phyloP scores from a whole-genome alignment of 495 filamentous ascomycete species.

The Penicillium paxilli region DNA sequence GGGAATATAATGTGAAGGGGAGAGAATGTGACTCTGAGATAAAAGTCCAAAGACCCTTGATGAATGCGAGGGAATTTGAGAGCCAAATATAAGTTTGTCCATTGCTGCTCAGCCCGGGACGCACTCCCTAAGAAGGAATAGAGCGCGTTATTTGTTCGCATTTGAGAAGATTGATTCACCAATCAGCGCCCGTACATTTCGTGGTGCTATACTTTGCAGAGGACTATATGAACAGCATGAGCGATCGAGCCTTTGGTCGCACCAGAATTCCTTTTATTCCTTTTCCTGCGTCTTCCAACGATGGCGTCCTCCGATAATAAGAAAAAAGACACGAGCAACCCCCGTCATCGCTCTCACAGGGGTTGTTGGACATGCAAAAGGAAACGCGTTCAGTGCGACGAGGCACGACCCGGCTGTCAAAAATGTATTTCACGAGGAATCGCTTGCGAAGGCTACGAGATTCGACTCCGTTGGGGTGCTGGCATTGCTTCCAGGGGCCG shows the following conservation, averaged over 20 bases:
- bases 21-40: background rate
- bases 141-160: conserved; percentile 19
- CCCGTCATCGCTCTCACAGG: conserved; percentile 26
- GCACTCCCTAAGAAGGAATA: conserved; percentile 19
- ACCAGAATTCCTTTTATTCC: conserved; percentile 1
- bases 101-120: conserved; percentile 10
- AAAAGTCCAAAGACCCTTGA: background rate
- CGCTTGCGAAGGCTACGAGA: conserved; percentile 29
- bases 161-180: conserved; percentile 27
- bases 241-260: background rate
- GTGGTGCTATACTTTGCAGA: conserved; percentile 3
- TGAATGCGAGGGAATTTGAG: conserved; percentile 21
- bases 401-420: conserved; percentile 21
- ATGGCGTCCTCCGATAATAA: conserved; percentile 15
- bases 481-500: conserved; percentile 31
- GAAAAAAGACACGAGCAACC: conserved; percentile 8
- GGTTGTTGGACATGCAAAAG: conserved; percentile 36
- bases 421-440: conserved; percentile 21
- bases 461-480: conserved; percentile 31
- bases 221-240: conserved; percentile 16
- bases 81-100: conserved; percentile 8
- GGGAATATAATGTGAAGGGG: background rate
- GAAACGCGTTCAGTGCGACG: conserved; percentile 30
- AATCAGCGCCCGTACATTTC: conserved; percentile 14
- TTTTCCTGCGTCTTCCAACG: background rate